Base-by-base conservation (phyloP, 2,329 filamentous ascomycete species). In the Cercospora sp. region DNA sequence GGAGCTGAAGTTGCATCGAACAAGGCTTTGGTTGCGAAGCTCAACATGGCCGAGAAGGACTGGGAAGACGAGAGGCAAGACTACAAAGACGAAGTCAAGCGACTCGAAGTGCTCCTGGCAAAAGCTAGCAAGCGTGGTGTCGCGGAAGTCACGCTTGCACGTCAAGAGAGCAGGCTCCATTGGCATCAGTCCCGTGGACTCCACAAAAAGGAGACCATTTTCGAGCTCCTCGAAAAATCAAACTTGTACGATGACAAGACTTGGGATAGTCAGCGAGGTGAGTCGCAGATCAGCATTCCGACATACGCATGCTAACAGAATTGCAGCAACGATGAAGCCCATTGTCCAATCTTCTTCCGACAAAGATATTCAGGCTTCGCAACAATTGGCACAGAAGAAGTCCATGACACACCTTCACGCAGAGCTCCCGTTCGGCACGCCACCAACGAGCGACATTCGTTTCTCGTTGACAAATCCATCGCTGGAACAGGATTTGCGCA, bases 91-190 rank as follows among this genome's bases (percentile, higher is more conserved):
- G 81, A 83, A 67, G 79, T 83, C 62, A 81, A 79, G 66, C 79
- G 81, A 16, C 75, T 84, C 13, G 82, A 83, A 70, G 68, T 83
- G 3, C 69, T 83, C 28, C 81, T 84, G 66, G 79, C 80, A 2
- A 78, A 78, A 60, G 67, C 69, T 13, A 78, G 81, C 7, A 77
- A 78, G 28, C 73, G 76, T 51, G 82, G 82, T 9, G 74, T 83
- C 63, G 75, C 79, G 21, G 80, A 79, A 61, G 76, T 83, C 21
- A 78, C 81, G 13, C 74, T 78, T 28, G 81, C 80, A 26, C 76
- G 82, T 30, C 79, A 82, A 70, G 78, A 78, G 24, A 83, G 80
- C 69, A 71, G 81, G 18, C 65, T 83, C 7, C 74, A 76, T 43
- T 66, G 67, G 40, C 68, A 66, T 37, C 70, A 71, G 49, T 67